Conservation (phyloP, 2,329 filamentous ascomycete genomes). For the Diaporthe capsici region DNA sequence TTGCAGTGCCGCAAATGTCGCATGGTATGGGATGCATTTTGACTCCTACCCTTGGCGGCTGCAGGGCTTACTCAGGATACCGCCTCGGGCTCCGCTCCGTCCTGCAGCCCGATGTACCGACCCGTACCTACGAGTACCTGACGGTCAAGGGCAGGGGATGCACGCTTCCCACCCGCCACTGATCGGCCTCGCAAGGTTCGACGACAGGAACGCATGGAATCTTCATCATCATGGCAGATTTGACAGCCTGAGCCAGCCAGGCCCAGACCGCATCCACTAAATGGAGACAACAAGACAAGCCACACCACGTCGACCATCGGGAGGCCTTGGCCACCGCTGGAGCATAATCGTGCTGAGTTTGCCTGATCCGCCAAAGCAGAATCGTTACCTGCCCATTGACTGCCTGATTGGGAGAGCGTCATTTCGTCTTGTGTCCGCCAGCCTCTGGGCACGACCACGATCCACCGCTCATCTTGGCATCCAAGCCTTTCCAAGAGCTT, state of each 20-base stretch:
- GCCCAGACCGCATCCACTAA: constrained; percentile 26
- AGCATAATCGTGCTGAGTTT: constrained; percentile 20
- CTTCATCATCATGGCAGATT: constrained; percentile 21
- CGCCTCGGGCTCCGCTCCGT: constrained; percentile 35
- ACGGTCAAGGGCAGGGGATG: background rate
- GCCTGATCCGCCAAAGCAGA: constrained; percentile 27
- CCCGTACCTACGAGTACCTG: constrained; percentile 29
- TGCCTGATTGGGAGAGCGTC: constrained; percentile 16
- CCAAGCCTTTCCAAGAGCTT: constrained; percentile 30
- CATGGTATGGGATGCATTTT: constrained; percentile 24
- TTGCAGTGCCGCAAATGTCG: constrained; percentile 25
- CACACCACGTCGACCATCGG: constrained; percentile 7
- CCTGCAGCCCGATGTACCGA: constrained; percentile 32
- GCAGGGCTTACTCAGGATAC: constrained; percentile 35
- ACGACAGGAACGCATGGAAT: constrained; percentile 32
- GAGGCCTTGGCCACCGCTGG: constrained; percentile 18
- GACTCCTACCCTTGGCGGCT: constrained; percentile 14
- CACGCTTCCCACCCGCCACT: background rate
- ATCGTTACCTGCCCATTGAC: constrained; percentile 19
- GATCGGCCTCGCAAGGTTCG: constrained; percentile 29
- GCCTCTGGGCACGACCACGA: constrained; percentile 9
- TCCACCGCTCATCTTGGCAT: constrained; percentile 23
- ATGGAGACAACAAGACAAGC: constrained; percentile 25
- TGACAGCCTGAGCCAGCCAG: constrained; percentile 16
- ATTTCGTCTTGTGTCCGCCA: constrained; percentile 25